Evolutionary conservation across 495 filamentous ascomycete species (phyloP).

Genomic region (Cairneyella variabilis): DNA sequence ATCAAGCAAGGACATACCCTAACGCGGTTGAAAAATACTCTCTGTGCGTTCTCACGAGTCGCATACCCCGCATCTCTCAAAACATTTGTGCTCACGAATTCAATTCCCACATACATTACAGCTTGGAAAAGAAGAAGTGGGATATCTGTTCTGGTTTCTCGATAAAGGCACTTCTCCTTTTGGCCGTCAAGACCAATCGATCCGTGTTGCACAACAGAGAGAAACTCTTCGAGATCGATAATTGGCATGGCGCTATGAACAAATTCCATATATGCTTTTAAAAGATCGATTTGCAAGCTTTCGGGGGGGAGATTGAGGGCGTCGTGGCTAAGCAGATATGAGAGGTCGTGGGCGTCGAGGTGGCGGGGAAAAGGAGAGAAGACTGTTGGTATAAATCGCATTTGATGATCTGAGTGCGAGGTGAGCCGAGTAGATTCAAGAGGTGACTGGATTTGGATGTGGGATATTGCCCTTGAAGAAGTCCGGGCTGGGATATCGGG

Average conservation of each 20-base stretch:
- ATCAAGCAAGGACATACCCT: conserved; percentile 55
- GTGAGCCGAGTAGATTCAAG: not conserved
- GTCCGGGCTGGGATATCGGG: too few relatives aligned
- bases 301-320: conserved; percentile 64
- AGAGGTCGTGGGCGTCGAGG: conserved; percentile 64
- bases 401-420: conserved; percentile 26
- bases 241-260: conserved; percentile 86
- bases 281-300: conserved; percentile 61
- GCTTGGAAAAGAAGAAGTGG: conserved; percentile 81
- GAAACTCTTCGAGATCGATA: conserved; percentile 68
- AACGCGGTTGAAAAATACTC: conserved; percentile 69
- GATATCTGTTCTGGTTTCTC: conserved; percentile 33
- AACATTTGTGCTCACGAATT: conserved; percentile 59
- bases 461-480: too few relatives aligned
- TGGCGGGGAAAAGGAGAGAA: conserved; percentile 65
- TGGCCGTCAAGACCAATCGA: conserved; percentile 29
- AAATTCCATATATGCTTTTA: conserved; percentile 72
- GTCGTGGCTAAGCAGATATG: conserved; percentile 67
- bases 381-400: conserved; percentile 50
- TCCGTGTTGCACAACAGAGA: conserved; percentile 58
- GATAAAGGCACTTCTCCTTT: conserved; percentile 47
- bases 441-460: too few relatives aligned
- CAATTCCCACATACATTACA: conserved; percentile 54
- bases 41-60: conserved; percentile 65
- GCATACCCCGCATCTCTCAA: conserved; percentile 65